phyloP scores from a whole-genome alignment of 2,329 filamentous ascomycete genomes.

The Trichoderma simmonsii region DNA sequence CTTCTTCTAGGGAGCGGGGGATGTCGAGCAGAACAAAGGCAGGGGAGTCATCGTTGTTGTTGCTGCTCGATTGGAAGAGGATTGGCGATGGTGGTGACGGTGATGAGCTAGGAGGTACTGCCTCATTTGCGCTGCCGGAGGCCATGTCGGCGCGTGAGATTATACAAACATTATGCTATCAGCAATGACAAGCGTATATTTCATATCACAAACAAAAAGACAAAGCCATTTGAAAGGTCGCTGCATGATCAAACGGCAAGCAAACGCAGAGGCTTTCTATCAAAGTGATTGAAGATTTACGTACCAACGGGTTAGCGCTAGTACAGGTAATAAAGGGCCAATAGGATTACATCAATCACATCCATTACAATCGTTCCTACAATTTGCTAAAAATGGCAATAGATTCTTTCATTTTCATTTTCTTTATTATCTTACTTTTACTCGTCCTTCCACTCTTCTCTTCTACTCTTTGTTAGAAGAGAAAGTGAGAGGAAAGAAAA shows the following conservation, averaged over 20 bases:
- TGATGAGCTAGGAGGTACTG: neutral
- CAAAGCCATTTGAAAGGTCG: neutral
- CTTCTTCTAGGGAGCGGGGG: conserved; percentile 64
- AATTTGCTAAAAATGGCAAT: neutral
- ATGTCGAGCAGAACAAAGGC: conserved; percentile 64
- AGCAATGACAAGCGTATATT: neutral
- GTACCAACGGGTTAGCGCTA: neutral
- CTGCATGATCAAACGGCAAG: neutral
- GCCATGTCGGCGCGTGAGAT: neutral
- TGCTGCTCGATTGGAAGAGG: conserved; percentile 30
- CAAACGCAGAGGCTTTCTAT: neutral
- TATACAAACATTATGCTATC: neutral
- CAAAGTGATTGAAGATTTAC: neutral
- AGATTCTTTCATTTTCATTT: neutral
- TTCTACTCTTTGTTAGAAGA: neutral
- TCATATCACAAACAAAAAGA: neutral
- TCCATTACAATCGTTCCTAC: neutral
- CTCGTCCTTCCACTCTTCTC: neutral
- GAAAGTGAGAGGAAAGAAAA: neutral
- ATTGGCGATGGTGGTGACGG: conserved; percentile 26
- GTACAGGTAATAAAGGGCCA: neutral
- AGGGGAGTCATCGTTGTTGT: conserved; percentile 26
- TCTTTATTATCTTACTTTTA: neutral
- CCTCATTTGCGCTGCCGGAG: neutral
- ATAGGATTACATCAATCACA: neutral